A percentile compares a stretch with the other conserved stretches of the same genome.
Evolutionary conservation across 139 green algal species (phyloP).

Genomic region (Micractinium sp.): DNA sequence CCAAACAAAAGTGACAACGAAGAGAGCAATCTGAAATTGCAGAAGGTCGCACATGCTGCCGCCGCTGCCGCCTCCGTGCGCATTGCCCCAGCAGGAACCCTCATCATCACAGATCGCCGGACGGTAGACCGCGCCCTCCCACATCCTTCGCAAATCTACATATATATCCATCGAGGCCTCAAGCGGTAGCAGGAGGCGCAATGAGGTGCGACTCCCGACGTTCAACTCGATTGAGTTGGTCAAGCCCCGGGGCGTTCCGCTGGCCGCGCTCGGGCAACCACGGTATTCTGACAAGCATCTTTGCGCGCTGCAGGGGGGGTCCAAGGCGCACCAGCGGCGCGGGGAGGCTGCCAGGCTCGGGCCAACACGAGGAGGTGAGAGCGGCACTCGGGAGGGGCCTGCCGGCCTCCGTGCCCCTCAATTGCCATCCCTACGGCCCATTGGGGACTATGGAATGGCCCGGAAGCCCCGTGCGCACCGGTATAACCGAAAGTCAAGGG

Average conservation of each 20-base stretch:
- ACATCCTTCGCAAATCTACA: no score
- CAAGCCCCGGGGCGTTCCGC: neutral
- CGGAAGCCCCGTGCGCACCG: neutral
- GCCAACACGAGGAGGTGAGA: conserved; percentile 1
- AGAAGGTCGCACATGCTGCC: no score
- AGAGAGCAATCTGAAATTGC: no score
- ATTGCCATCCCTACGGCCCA: neutral
- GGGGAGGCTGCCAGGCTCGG: neutral
- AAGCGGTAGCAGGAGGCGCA: no score
- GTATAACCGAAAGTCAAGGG: neutral
- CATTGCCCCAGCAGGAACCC: no score
- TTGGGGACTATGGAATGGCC: neutral
- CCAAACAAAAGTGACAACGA: no score
- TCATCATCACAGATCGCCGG: no score
- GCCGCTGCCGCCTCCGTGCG: no score
- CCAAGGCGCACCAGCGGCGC: neutral
- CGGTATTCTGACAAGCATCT: neutral
- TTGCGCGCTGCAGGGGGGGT: neutral
- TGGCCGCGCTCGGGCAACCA: neutral
- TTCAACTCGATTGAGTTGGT: neutral
- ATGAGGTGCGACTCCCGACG: no score
- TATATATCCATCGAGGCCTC: no score
- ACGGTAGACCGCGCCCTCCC: no score
- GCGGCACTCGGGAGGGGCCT: neutral
- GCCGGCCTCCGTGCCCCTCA: neutral